phyloP scores from a whole-genome alignment of 208 protist genomes.

The Trypanosomatidae sp. region DNA sequence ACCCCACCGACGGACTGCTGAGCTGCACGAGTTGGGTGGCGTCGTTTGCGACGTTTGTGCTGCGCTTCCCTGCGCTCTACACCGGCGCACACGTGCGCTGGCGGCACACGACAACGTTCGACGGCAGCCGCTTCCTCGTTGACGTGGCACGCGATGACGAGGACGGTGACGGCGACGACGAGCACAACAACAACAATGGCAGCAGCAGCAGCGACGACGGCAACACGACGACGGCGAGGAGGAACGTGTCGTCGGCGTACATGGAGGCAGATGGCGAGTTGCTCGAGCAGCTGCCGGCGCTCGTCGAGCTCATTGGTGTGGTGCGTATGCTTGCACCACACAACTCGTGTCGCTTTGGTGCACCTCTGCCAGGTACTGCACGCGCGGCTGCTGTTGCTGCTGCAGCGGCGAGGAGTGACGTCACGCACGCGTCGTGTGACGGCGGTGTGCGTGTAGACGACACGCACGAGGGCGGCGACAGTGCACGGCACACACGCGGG shows the following conservation, averaged over 20 bases:
- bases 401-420: no score
- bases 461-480: no score
- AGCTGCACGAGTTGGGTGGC: conserved; percentile 66
- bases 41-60: conserved; percentile 30
- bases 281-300: conserved; percentile 41
- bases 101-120: conserved; percentile 44
- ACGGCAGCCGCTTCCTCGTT: conserved; percentile 49
- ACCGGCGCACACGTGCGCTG: conserved; percentile 50
- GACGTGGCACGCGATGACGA: conserved; percentile 10
- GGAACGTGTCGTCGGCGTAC: no score
- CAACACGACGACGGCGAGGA: not conserved
- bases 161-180: not conserved
- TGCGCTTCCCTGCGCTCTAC: conserved; percentile 32
- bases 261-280: conserved; percentile 72
- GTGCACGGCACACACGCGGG: no score
- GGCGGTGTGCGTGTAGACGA: no score
- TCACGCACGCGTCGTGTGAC: no score
- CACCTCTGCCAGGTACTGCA: conserved; percentile 13
- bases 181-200: not conserved
- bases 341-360: not conserved
- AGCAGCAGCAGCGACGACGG: not conserved
- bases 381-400: no score
- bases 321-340: conserved; percentile 36
- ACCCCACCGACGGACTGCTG: conserved; percentile 57
- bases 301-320: conserved; percentile 41